Conservation (phyloP, 768 basidiomycete genomes). For the Pleurotus ostreatus region DNA sequence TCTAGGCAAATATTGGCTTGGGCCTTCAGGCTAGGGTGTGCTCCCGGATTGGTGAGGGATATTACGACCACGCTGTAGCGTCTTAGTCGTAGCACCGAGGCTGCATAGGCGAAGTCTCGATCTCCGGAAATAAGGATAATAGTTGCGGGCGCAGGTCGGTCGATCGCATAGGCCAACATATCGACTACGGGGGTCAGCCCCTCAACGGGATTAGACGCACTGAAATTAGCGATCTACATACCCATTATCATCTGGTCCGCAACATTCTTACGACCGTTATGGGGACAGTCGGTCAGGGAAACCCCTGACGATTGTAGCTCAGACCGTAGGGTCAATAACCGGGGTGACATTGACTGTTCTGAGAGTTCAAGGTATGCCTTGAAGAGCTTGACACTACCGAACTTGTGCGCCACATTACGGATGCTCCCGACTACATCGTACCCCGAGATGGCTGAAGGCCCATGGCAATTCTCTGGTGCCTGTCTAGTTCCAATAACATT, state of each 20-base stretch:
- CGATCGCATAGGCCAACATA: conserved; percentile 61
- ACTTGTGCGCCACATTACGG: conserved; percentile 41
- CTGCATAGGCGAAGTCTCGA: conserved; percentile 62
- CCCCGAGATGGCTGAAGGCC: conserved; percentile 37
- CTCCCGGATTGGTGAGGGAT: conserved; percentile 25
- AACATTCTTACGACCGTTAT: conserved; percentile 32
- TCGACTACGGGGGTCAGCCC: conserved; percentile 40
- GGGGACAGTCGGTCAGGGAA: conserved; percentile 33
- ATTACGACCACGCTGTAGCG: conserved; percentile 50
- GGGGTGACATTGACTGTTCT: conserved; percentile 28
- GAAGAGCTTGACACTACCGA: conserved; percentile 47
- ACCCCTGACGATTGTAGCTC: conserved; percentile 48
- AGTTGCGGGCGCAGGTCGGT: conserved; percentile 48
- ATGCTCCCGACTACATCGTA: conserved; percentile 45
- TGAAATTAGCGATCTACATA: conserved; percentile 21
- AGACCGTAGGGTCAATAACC: conserved; percentile 25
- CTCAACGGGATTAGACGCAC: background rate
- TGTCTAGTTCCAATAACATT: background rate
- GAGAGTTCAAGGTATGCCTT: conserved; percentile 53
- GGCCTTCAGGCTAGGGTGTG: conserved; percentile 42
- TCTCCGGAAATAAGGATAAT: conserved; percentile 67
- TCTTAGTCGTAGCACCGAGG: conserved; percentile 52
- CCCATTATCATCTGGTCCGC: conserved; percentile 47
- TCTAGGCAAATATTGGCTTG: conserved; percentile 53
- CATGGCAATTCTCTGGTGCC: conserved; percentile 35